Base-by-base conservation (phyloP, 805 yeast species). In the Maudiozyma turicensis region DNA sequence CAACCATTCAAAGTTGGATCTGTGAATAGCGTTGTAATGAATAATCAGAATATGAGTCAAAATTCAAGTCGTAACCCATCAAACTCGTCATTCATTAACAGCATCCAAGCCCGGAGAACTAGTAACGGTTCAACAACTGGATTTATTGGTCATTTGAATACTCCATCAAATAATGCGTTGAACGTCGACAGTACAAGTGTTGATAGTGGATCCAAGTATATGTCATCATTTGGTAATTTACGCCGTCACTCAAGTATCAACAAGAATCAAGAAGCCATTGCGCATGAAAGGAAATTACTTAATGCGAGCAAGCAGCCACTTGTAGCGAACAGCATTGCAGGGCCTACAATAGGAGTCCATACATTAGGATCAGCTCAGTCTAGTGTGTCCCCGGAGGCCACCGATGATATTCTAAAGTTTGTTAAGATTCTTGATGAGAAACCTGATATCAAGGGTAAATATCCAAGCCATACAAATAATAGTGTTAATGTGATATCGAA, bases 201-300 rank as follows among this genome's bases (percentile, higher is more conserved):
- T 50, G 63, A 60, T 8, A 72, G 72, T 29, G 70, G 82, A 0
- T 83, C 86, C 1, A 73, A 81, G 53, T 84, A 82, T 54, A 76
- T 86, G 2, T 80, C 91, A 0, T 82, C 90, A 0, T 83, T 83
- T 63, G 86, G 86, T 0, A 80, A 82, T n/a, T 68, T 86, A 45
- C 73, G 83, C n/a, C 71, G 85, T 26, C 67, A 68, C 45, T 68
- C 77, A 9, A 66, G 73, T 51, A 48, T 68, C 11, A 57, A 70
- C 47, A 59, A 70, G 48, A 50, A 42, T 30, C 35, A 34, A 6
- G 53, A 52, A 13, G 26, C 44, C 9, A 38, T 46, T 15, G 39
- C 43, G 11, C 44, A 44, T n/a, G 53, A 52, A 57, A 54, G 50
- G 40, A 47, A 43, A 28, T 13, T 44, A 31, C 40, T 35, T 15